phyloP scores from a whole-genome alignment of 164 flowering plant genomes.

The Vitis cinerea region DNA sequence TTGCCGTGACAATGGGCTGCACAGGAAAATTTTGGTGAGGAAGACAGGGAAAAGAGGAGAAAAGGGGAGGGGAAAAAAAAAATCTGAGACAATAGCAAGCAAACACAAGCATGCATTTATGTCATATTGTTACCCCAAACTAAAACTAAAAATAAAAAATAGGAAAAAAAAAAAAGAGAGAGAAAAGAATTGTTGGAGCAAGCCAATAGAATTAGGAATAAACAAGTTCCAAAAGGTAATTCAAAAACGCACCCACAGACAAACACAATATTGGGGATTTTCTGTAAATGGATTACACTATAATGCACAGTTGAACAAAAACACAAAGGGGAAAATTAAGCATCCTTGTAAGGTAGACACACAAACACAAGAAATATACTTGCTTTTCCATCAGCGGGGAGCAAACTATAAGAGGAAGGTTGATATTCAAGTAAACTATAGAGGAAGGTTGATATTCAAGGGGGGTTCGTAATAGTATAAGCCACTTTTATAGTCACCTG shows the following conservation, averaged over 20 bases:
- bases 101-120: not conserved
- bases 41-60: not conserved
- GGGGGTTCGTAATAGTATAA: not conserved
- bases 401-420: not conserved
- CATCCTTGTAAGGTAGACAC: not conserved
- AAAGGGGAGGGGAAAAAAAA: not conserved
- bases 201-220: not conserved
- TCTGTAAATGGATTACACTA: not conserved
- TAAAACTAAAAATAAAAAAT: no score
- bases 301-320: not conserved
- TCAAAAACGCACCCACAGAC: not conserved
- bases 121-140: no score
- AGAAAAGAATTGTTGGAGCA: no score
- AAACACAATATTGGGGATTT: not conserved
- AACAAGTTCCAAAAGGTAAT: not conserved
- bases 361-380: not conserved
- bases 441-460: not conserved
- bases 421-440: not conserved
- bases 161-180: no score
- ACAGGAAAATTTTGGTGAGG: slow-evolving; percentile 7
- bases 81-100: not conserved
- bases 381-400: not conserved
- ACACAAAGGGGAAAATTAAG: not conserved
- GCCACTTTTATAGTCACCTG: slow-evolving; percentile 44
- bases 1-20: slow-evolving; percentile 93